Evolutionary conservation across 2,329 filamentous ascomycete genomes (phyloP).

Genomic region (Venturia effusa): DNA sequence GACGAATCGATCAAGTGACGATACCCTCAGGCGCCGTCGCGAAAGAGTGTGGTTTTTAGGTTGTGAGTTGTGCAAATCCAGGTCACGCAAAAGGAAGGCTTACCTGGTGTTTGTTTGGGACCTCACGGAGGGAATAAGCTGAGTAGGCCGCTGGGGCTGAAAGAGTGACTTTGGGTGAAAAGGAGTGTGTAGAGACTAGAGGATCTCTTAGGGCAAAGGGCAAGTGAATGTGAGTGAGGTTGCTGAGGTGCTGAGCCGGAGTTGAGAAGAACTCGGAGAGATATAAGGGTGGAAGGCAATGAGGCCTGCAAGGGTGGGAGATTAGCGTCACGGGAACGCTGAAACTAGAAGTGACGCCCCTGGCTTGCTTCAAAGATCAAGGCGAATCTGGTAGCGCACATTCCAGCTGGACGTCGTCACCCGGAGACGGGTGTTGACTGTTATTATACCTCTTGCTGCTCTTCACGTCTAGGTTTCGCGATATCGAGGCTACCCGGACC

Average conservation of each 20-base stretch:
- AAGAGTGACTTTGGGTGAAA: background rate
- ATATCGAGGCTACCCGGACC: background rate
- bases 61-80: background rate
- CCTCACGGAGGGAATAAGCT: slow-evolving; percentile 2
- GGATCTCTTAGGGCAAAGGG: background rate
- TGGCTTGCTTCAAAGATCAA: background rate
- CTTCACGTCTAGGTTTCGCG: background rate
- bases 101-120: slow-evolving; percentile 4
- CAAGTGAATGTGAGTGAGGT: slow-evolving; percentile 1
- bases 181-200: slow-evolving; percentile 2
- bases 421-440: background rate
- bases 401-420: background rate
- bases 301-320: background rate
- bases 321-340: background rate
- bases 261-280: background rate
- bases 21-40: background rate
- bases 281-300: background rate
- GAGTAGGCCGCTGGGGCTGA: slow-evolving; percentile 4
- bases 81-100: background rate
- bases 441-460: no score
- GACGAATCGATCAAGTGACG: background rate
- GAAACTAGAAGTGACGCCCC: background rate
- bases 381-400: background rate
- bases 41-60: background rate
- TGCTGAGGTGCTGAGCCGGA: background rate